Base-by-base conservation (phyloP, 371 early-diverging fungal species). In the Mucor plumbeus region DNA sequence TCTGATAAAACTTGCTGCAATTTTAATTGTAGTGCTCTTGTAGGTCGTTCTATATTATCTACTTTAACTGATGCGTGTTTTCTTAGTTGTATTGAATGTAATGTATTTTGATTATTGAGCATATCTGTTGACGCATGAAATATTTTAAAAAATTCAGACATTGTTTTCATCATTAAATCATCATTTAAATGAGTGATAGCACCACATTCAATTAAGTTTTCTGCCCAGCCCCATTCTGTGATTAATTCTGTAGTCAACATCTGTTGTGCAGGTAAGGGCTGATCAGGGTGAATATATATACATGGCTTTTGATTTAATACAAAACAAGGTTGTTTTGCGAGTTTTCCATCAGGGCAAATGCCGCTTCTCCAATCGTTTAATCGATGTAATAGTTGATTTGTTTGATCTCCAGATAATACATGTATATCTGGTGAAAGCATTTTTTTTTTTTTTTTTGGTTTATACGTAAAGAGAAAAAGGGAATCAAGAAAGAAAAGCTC, bases 51-150 rank as follows among this genome's bases (percentile, higher is more conserved):
- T 14, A 82, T 73, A 11, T 71, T 59, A 48, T 74, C 73, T 11
- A 77, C 69, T 26, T 75, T 73, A 47, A 82, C 70, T 1, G 80
- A 77, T 39, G 77, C 80, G 53, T 72, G 72, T 33, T 77, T 72
- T 7, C 70, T 39, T 8, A 73, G 35, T 21, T 78, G 79, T 0
- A 80, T 21, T 3, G 61, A 64, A 68, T 76, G 72, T 34, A 65
- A 36, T 11, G 67, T 72, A 35, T 69, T 61, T 8, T n/a, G 14
- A 26, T 62, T 64, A 31, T 50, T 50, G 5, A 61, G 55, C 61
- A 17, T 54, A 21, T 68, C 61, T 15, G 36, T 38, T n/a, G 38
- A 35, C 55, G 66, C 43, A 56, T 77, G 74, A 48, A 82, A 82
- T 13, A 82, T 43, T 17, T 72, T 65, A 14, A 73, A 73, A 43